Conservation (phyloP, 352 stramenopile genomes). For the Pythium oligandrum region DNA sequence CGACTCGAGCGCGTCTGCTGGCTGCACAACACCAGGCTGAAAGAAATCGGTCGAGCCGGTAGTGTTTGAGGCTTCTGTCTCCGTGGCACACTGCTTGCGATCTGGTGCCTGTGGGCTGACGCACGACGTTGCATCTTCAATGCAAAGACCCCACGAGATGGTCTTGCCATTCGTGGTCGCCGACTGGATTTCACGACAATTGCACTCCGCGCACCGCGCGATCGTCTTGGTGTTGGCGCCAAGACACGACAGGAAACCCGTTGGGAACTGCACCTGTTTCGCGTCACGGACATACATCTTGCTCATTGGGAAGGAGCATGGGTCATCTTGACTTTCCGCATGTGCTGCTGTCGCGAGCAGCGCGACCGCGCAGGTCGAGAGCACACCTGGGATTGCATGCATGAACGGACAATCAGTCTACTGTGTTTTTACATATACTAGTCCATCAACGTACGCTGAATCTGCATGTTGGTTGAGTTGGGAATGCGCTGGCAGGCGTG, state of each 20-base stretch:
- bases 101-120: slow-evolving; percentile 7
- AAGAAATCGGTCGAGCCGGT: background rate
- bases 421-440: no score
- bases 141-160: slow-evolving; percentile 26
- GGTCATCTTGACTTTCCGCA: background rate
- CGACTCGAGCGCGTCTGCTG: background rate
- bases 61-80: background rate
- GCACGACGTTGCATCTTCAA: slow-evolving; percentile 9
- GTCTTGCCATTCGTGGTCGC: slow-evolving; percentile 7
- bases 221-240: slow-evolving; percentile 10
- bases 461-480: no score
- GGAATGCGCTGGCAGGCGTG: no score
- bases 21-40: background rate
- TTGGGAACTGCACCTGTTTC: slow-evolving; percentile 21
- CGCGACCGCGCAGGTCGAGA: background rate
- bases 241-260: slow-evolving; percentile 29
- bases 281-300: slow-evolving; percentile 29
- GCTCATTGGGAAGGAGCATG: slow-evolving; percentile 1
- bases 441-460: no score
- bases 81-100: slow-evolving; percentile 8
- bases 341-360: background rate
- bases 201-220: slow-evolving; percentile 23
- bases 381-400: background rate
- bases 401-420: background rate
- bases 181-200: slow-evolving; percentile 27